Percentiles rank a stretch among this genome's conserved stretches.
Conservation (phyloP, 2,329 filamentous ascomycete genomes). For the Fusarium metavorans region DNA sequence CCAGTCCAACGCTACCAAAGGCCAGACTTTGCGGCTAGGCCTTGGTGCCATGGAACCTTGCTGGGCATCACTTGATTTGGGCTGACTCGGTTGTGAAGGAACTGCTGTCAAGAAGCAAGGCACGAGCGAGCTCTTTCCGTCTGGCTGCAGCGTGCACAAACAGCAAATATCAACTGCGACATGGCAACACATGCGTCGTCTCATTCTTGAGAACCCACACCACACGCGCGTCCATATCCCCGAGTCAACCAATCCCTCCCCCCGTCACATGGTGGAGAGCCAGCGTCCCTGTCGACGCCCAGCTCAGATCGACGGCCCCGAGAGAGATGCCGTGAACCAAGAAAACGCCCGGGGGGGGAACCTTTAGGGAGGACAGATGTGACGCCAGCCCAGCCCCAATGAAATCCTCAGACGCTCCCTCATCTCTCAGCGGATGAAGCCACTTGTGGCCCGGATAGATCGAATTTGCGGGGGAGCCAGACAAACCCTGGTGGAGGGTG, state of each 20-base stretch:
- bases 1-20: background rate
- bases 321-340: conserved; percentile 15
- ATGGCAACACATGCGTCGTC: conserved; percentile 14
- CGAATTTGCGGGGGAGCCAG: conserved; percentile 32
- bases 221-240: conserved; percentile 15
- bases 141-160: conserved; percentile 1
- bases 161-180: background rate
- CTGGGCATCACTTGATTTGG: background rate
- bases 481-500: background rate
- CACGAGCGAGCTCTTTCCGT: background rate
- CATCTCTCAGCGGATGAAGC: background rate
- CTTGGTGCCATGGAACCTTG: background rate
- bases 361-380: background rate
- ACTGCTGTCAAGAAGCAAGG: background rate
- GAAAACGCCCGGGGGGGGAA: background rate
- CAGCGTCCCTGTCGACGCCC: background rate
- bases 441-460: conserved; percentile 10
- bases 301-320: conserved; percentile 25
- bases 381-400: background rate
- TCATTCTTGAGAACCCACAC: conserved; percentile 19
- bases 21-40: background rate
- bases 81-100: background rate
- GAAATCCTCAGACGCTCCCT: background rate
- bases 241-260: conserved; percentile 21
- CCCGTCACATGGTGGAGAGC: conserved; percentile 2